Conservation (phyloP, 75 land plant genomes). For the Cryptomeria japonica region DNA sequence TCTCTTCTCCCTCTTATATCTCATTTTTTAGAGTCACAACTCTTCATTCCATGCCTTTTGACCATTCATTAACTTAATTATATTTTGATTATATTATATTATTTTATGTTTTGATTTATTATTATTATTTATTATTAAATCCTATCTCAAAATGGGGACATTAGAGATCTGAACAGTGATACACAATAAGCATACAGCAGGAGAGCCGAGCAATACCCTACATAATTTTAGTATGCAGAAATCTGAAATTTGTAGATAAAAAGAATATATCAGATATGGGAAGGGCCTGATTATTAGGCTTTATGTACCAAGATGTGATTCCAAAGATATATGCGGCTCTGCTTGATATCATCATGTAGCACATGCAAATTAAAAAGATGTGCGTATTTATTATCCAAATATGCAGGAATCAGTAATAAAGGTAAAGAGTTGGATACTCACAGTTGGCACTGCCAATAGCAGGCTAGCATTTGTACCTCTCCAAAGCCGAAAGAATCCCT, state of each 20-base stretch:
- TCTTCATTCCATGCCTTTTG: too few relatives aligned
- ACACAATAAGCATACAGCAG: neutral
- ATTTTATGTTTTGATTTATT: too few relatives aligned
- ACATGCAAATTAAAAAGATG: neutral
- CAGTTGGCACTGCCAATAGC: slow-evolving; percentile 91
- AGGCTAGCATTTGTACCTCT: slow-evolving; percentile 93
- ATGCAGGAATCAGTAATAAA: neutral
- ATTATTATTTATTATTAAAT: too few relatives aligned
- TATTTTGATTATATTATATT: too few relatives aligned
- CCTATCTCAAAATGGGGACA: too few relatives aligned
- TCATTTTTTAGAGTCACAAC: too few relatives aligned
- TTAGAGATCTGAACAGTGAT: neutral
- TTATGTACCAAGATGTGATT: neutral
- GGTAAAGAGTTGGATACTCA: slow-evolving; percentile 23
- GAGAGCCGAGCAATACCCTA: neutral
- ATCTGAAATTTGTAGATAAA: neutral
- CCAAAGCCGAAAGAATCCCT: slow-evolving; percentile 91
- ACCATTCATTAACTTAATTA: too few relatives aligned
- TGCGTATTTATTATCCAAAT: neutral
- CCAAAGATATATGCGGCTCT: neutral
- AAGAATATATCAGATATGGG: neutral
- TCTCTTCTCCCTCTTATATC: too few relatives aligned
- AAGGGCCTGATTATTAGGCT: neutral
- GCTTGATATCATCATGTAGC: neutral
- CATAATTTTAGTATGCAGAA: neutral